Evolutionary conservation across 345 rosid species (phyloP), one percentile per base, ranked within the genome.

Genomic region (Toxicodendron radicans): DNA sequence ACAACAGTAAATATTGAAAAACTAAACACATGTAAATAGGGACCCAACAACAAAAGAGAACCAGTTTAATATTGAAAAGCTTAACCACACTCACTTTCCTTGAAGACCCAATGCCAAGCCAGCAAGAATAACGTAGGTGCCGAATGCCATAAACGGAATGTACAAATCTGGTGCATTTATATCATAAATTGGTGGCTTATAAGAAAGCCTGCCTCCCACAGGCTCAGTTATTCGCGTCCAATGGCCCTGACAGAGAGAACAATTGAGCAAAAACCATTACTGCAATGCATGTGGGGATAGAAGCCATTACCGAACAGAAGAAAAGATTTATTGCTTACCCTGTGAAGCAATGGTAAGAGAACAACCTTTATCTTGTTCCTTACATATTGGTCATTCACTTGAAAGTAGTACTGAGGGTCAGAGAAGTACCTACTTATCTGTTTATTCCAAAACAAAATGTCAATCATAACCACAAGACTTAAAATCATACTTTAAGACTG

Each of bases 341-440:
- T 87, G 84, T 95, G 98, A 72, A 93, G 84, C 76, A 95, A 93
- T 13, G 99, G 98, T 73, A 95, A 81, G 51, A 95, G 83, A 78
- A 93, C 91, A 76, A 95, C 90, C 87, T 91, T 95, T 86, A 95
- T 81, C 74, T 95, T 95, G 95, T 95, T 95, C 88, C 90, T 95
- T 83, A 93, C 98, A 59, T 95, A 95, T 51, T 91, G 95, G 62
- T 91, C 97, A 84, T 91, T 94, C 79, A 94, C 98, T 94, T 94
- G 98, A 80, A 92, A 94, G 75, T 94, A 92, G 84, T 94, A 92
- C 70, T 94, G 97, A 18, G 97, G 98, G 83, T 95, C 99, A 45
- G 98, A 95, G 79, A 95, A 91, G 71, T 87, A 91, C 43, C 96
- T 79, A 73, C 90, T 91, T 78, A 95, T 93, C 98, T 95, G 92